Conservation (phyloP, 2,329 filamentous ascomycete genomes). For the Hymenoscyphus scutula region DNA sequence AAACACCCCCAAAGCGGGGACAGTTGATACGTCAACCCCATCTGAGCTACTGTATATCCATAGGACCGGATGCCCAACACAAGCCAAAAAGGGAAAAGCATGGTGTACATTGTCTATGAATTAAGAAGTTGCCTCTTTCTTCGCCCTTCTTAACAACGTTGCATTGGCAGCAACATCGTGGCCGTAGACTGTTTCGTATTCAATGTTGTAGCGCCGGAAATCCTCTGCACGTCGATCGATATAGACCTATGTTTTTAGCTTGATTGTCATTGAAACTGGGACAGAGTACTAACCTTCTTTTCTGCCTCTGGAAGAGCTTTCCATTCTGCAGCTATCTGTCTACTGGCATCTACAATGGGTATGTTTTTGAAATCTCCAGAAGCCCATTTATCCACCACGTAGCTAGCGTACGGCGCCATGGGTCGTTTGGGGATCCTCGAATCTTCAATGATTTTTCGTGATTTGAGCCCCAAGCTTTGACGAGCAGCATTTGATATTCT, state of each 20-base stretch:
- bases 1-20: background rate
- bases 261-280: background rate
- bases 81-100: background rate
- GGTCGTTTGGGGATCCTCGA: slow-evolving; percentile 50
- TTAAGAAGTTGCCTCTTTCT: background rate
- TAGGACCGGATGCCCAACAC: background rate
- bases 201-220: slow-evolving; percentile 30
- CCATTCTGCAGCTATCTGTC: slow-evolving; percentile 47
- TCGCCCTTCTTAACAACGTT: too few species aligned
- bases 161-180: slow-evolving; percentile 5
- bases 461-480: slow-evolving; percentile 22
- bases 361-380: slow-evolving; percentile 53
- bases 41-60: background rate
- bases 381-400: slow-evolving; percentile 42
- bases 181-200: slow-evolving; percentile 36
- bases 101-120: background rate
- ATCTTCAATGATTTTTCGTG: slow-evolving; percentile 45
- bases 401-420: slow-evolving; percentile 42
- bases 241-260: slow-evolving; percentile 27
- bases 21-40: background rate
- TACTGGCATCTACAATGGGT: slow-evolving; percentile 38
- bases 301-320: slow-evolving; percentile 44
- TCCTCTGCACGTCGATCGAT: slow-evolving; percentile 32
- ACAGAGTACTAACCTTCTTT: slow-evolving; percentile 40
- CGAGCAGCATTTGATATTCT: slow-evolving; percentile 58